Base-by-base conservation (phyloP, 179 eudicot genomes). In the Carnegiea gigantea region DNA sequence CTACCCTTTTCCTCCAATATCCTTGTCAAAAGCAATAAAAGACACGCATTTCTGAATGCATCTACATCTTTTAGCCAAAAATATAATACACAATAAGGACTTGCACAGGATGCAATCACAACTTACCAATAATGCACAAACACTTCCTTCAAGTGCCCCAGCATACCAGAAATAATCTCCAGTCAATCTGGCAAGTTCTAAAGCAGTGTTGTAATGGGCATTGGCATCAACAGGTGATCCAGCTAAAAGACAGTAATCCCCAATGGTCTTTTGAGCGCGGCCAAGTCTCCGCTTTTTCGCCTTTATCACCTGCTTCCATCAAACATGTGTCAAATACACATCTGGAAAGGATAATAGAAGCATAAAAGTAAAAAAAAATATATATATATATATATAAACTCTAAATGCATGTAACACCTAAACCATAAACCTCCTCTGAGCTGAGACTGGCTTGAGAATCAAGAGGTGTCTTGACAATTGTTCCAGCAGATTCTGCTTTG, bases 381-480 rank as follows among this genome's bases (percentile, higher is more conserved):
- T n/a, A n/a, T n/a, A n/a, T n/a, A n/a, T 40, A 3, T 30, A 30
- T 30, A 36, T 71, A 64, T 74, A 64, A 78, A 84, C 80, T 74
- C 86, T 76, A 91, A 89, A 88, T 83, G 77, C 79, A 86, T 84
- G 86, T 84, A 90, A 90, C 93, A 95, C 98, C 96, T 92, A 91
- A 93, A 92, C 87, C 82, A 91, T 91, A 89, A 88, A 96, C 99
- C 98, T 96, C 99, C 97, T 96, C 98, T 89, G 99, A 94, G 89
- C 91, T 92, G 87, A 96, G 98, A 92, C 91, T 94, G 77, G 99
- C 94, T 95, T 95, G 98, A 84, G 99, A 95, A 91, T 95, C 98
- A 79, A 95, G 83, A 81, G 99, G 99, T 44, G 99, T 95, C 90
- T 95, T 95, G 78, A 93, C 89, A 87, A 95, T 91, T 73, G 98